Conservation (phyloP, 169 alveolate species). For the Cryptosporidium meleagridis region DNA sequence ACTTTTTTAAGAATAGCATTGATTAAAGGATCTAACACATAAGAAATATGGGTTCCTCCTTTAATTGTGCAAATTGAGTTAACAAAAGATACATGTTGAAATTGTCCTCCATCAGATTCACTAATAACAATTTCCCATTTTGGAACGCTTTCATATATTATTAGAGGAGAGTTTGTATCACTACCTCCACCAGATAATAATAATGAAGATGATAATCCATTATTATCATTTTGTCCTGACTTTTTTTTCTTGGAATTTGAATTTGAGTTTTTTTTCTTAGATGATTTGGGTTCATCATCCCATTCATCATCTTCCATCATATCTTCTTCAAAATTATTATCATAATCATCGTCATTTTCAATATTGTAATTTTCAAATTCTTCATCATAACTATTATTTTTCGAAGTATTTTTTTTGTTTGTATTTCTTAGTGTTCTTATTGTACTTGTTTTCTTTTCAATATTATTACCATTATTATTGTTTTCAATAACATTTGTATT, state of each 20-base stretch:
- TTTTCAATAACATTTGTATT: neutral
- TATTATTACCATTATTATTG: neutral
- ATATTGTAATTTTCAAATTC: neutral
- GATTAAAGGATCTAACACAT: conserved; percentile 95
- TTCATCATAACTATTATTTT: neutral
- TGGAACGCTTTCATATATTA: conserved; percentile 80
- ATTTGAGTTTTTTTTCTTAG: conserved; percentile 2
- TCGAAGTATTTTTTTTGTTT: neutral
- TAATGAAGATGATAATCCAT: neutral
- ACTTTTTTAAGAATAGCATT: conserved; percentile 91
- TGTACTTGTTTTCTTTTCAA: neutral
- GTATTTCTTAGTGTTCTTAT: neutral
- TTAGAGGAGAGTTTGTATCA: conserved; percentile 76
- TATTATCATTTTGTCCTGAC: neutral
- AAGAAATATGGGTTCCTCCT: conserved; percentile 99
- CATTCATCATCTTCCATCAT: conserved; percentile 58
- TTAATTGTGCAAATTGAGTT: conserved; percentile 97
- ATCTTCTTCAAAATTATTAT: conserved; percentile 23
- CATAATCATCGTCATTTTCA: neutral
- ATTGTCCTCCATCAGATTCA: conserved; percentile 90
- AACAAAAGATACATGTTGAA: conserved; percentile 98
- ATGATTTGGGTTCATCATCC: conserved; percentile 20
- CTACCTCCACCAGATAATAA: conserved; percentile 54
- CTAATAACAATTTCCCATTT: conserved; percentile 89
- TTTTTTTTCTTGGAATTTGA: conserved; percentile 4